These are phyloP conservation scores for Aphanomyces invadans DNA, from an alignment of 352 stramenopile species.

Conservation along the genomic window DNA sequence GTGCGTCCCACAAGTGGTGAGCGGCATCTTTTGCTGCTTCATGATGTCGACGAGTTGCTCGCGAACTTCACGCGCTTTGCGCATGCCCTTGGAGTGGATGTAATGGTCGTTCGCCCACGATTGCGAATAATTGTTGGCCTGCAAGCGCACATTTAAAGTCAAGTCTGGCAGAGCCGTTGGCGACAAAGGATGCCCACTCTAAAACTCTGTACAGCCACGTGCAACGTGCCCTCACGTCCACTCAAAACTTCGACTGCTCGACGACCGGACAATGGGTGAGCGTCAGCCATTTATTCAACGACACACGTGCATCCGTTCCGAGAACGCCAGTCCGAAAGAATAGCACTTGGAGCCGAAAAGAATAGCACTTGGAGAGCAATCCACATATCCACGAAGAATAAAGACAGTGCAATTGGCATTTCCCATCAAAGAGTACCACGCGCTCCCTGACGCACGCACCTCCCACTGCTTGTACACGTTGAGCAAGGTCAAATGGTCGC, in stretches of 20 bases:
- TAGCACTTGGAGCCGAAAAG: too few relatives aligned
- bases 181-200: too few relatives aligned
- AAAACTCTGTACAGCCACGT: too few relatives aligned
- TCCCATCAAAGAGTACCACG: not conserved
- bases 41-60: constrained; percentile 98
- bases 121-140: constrained; percentile 92
- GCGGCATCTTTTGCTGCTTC: constrained; percentile 92
- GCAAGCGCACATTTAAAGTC: constrained; percentile 54
- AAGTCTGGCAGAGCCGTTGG: not conserved
- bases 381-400: too few relatives aligned
- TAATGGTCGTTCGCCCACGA: constrained; percentile 95
- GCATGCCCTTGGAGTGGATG: constrained; percentile 94
- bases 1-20: constrained; percentile 81
- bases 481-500: constrained; percentile 95
- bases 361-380: too few relatives aligned
- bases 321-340: too few relatives aligned
- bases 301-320: too few relatives aligned
- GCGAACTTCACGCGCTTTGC: constrained; percentile 87
- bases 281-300: too few relatives aligned
- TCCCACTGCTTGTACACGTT: constrained; percentile 93
- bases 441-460: not conserved
- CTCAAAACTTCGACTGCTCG: too few relatives aligned
- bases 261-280: too few relatives aligned
- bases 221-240: too few relatives aligned
- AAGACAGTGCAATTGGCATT: too few relatives aligned